These are phyloP conservation scores for Phytophthora melonis DNA, from an alignment of 352 stramenopile species.

Conservation along the genomic window DNA sequence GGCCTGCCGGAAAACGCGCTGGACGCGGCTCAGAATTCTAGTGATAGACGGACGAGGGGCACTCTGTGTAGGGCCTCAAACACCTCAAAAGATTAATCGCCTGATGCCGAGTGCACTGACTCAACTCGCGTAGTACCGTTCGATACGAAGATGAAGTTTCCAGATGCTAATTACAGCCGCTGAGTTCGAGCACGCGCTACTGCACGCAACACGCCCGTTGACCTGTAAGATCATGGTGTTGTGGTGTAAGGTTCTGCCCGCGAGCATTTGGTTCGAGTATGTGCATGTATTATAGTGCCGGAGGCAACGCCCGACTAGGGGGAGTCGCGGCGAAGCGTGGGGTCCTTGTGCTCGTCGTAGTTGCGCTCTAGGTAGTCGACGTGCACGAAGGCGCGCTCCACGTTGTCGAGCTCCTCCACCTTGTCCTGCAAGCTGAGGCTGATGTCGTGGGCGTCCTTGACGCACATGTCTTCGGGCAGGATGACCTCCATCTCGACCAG, in stretches of 20 bases:
- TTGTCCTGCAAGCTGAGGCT: constrained; percentile 97
- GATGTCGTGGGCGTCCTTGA: constrained; percentile 96
- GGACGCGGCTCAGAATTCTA: constrained; percentile 24
- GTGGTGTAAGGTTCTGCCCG: too few relatives aligned
- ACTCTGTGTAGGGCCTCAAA: constrained; percentile 7
- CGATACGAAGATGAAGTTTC: not conserved
- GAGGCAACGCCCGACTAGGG: constrained; percentile 9
- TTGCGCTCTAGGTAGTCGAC: constrained; percentile 95
- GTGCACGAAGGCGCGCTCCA: constrained; percentile 98
- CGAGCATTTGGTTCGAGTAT: too few relatives aligned
- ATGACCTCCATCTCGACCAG: constrained; percentile 91
- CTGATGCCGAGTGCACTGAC: not conserved
- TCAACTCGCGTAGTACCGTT: not conserved
- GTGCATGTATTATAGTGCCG: too few relatives aligned
- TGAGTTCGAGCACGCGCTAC: not conserved
- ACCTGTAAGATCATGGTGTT: too few relatives aligned
- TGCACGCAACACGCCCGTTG: too few relatives aligned
- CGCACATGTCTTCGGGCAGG: constrained; percentile 89
- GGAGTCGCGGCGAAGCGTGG: constrained; percentile 69
- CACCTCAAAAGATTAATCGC: not conserved
- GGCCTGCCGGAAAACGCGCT: not conserved
- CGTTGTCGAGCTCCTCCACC: constrained; percentile 95
- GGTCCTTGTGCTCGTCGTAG: constrained; percentile 92
- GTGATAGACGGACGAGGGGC: constrained; percentile 9
- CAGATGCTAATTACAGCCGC: not conserved